phyloP scores from a whole-genome alignment of 148 eudicot genomes.

The Fagopyrum tataricum region DNA sequence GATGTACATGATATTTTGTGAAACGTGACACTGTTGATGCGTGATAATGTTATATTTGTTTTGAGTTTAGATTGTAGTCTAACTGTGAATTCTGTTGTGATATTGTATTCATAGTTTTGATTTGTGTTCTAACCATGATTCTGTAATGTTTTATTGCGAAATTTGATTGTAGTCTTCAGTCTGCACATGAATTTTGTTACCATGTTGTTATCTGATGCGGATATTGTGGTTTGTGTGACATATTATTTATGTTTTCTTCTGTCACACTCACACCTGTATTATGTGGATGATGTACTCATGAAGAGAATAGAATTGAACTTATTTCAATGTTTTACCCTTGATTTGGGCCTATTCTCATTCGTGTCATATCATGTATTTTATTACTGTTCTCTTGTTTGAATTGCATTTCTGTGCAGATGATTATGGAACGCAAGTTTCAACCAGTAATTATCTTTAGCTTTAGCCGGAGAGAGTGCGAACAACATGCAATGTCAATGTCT shows the following conservation, averaged over 20 bases:
- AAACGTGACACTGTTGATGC: no score
- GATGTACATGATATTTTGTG: neutral
- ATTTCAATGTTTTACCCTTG: no score
- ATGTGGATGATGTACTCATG: neutral
- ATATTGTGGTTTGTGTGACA: neutral
- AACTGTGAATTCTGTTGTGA: no score
- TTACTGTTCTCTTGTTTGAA: neutral
- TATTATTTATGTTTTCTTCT: neutral
- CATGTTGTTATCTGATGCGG: neutral
- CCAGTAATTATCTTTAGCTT: slow-evolving; percentile 97
- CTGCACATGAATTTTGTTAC: neutral
- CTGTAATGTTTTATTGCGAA: neutral
- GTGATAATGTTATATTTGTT: no score
- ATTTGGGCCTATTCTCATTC: neutral
- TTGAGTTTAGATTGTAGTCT: no score
- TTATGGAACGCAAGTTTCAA: slow-evolving; percentile 97
- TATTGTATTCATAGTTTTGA: no score
- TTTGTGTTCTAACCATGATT: no score
- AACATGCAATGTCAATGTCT: slow-evolving; percentile 97
- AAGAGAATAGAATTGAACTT: neutral
- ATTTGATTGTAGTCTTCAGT: neutral
- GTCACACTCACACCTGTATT: neutral
- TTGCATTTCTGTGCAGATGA: slow-evolving; percentile 50
- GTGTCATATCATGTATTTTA: neutral
- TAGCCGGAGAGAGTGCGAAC: slow-evolving; percentile 98